Evolutionary conservation across 106 monocot genomes (phyloP).

Genomic region (Dioscorea zingiberensis): DNA sequence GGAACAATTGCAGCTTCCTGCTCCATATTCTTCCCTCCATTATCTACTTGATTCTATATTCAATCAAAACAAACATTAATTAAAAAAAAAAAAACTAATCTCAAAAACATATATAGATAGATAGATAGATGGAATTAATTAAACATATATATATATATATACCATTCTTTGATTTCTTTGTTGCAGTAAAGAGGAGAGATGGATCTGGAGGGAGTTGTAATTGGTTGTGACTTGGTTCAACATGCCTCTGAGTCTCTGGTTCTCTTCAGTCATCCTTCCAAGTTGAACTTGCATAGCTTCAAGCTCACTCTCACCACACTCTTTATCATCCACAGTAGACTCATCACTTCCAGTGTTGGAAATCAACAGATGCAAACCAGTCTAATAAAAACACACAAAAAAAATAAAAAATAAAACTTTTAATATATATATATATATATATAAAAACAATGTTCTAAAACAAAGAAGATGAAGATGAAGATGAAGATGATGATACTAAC

Average conservation of each 20-base stretch:
- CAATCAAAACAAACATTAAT: no score
- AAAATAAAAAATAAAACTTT: not conserved
- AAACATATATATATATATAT: no score
- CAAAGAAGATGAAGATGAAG: no score
- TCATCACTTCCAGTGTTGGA: slow-evolving; percentile 61
- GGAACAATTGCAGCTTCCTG: slow-evolving; percentile 32
- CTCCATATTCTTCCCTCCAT: not conserved
- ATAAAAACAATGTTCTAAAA: not conserved
- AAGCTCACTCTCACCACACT: slow-evolving; percentile 29
- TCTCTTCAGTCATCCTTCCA: slow-evolving; percentile 37
- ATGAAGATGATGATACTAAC: slow-evolving; percentile 10
- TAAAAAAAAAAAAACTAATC: no score
- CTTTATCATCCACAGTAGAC: slow-evolving; percentile 56
- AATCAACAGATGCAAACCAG: slow-evolving; percentile 45
- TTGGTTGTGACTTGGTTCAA: slow-evolving; percentile 23
- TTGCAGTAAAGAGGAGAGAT: slow-evolving; percentile 28
- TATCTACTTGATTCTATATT: not conserved
- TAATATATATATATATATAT: not conserved
- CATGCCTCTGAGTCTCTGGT: slow-evolving; percentile 28
- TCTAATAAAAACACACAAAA: slow-evolving; percentile 20
- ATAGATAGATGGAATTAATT: no score
- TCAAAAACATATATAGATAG: no score
- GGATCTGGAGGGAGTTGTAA: slow-evolving; percentile 38
- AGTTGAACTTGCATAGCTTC: slow-evolving; percentile 25
- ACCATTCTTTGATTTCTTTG: slow-evolving; percentile 16